Evolutionary conservation across 257 asterid species (phyloP), one percentile per base, ranked within the genome.

Genomic region (Scutellaria galericulata): DNA sequence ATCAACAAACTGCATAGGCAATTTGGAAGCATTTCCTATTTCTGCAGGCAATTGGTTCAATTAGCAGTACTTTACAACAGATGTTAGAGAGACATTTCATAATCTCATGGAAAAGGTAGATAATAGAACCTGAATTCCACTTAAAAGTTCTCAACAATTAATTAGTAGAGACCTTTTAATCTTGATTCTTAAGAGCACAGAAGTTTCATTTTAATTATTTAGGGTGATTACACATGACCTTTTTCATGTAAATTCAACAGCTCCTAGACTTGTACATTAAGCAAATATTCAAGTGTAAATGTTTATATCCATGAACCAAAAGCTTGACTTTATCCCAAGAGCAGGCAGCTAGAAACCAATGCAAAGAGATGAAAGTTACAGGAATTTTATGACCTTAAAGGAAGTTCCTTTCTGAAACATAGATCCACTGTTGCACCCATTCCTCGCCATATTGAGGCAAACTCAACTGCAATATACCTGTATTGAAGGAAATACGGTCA

Each of bases 361-460:
- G 50, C 35, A 11, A 69, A 15, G 54, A n/a, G 39, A 55, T 45
- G 68, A 37, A 59, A 65, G 73, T 58, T 44, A 68, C 9, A 9
- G 57, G 47, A 66, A 53, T 9, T 18, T 70, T 45, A 71, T 64
- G 63, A 95, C 99, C 99, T 95, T 78, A 95, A 79, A 58, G 99
- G 99, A 72, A 95, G 97, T 77, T 95, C 98, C 83, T 83, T 95
- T 81, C 99, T 86, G 92, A 82, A 95, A 70, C 75, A 85, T 41
- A 95, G 82, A 81, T 95, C 96, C 55, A 92, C 98, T 8, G 86
- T 64, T 44, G 89, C 91, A 39, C 99, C 99, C 97, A 95, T 92
- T 58, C 99, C 99, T 59, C 99, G 87, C 99, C 99, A 95, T 82
- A 95, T 95, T 27, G 99, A 95, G 82, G 99, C 99, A 82, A 95